Evolutionary conservation across 2,329 filamentous ascomycete genomes (phyloP).

Genomic region (Furcasterigmium sp.): DNA sequence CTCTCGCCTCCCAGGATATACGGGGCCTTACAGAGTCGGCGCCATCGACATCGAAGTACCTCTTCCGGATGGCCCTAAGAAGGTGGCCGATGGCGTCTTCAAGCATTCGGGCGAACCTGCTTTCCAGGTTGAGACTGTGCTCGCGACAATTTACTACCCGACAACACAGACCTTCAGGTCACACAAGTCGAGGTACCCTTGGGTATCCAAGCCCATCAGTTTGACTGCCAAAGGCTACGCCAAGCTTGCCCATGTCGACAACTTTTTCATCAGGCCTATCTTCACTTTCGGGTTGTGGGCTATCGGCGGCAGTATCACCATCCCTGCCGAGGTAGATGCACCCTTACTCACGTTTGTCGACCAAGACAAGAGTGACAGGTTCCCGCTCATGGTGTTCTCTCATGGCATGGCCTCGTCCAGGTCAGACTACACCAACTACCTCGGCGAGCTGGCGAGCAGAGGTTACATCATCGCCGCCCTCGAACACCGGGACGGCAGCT

Average conservation of each 20-base stretch:
- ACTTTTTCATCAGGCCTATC: constrained; percentile 34
- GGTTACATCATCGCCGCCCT: constrained; percentile 44
- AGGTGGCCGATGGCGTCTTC: constrained; percentile 25
- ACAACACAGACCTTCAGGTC: constrained; percentile 21
- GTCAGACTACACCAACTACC: constrained; percentile 47
- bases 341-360: constrained; percentile 26
- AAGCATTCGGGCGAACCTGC: constrained; percentile 28
- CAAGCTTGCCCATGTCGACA: constrained; percentile 35
- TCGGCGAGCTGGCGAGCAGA: constrained; percentile 43
- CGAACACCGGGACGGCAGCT: constrained; percentile 48
- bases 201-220: constrained; percentile 37
- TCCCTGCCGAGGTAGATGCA: constrained; percentile 41
- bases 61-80: constrained; percentile 21
- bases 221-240: constrained; percentile 42
- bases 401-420: constrained; percentile 45
- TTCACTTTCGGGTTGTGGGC: constrained; percentile 36
- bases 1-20: constrained; percentile 36
- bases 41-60: constrained; percentile 42
- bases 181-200: constrained; percentile 28
- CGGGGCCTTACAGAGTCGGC: constrained; percentile 38
- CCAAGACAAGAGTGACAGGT: constrained; percentile 15
- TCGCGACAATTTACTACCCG: constrained; percentile 47
- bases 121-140: constrained; percentile 39
- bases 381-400: constrained; percentile 45
- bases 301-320: constrained; percentile 36